Conservation (phyloP, 306 rosid genomes). For the Ceratonia siliqua region DNA sequence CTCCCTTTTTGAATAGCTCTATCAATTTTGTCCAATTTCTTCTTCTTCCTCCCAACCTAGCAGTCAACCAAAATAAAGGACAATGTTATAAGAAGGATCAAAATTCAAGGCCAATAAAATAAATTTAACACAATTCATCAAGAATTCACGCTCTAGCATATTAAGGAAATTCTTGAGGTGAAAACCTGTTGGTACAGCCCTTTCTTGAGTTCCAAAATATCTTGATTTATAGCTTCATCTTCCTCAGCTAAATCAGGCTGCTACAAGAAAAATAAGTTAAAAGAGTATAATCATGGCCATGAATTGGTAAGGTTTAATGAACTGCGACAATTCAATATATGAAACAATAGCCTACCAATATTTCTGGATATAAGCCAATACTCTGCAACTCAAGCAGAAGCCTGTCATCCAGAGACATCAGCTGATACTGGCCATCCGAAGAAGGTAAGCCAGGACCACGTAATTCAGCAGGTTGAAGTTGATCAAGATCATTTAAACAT, state of each 20-base stretch:
- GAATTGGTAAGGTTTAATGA: slow-evolving; percentile 25
- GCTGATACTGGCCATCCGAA: slow-evolving; percentile 68
- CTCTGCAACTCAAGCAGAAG: slow-evolving; percentile 84
- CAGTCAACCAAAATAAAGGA: slow-evolving; percentile 36
- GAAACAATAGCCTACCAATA: slow-evolving; percentile 55
- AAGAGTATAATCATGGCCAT: slow-evolving; percentile 16
- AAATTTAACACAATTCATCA: background rate
- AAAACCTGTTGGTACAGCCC: slow-evolving; percentile 65
- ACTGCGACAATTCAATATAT: slow-evolving; percentile 15
- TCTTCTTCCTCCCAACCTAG: slow-evolving; percentile 68
- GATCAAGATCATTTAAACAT: slow-evolving; percentile 64
- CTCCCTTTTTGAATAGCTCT: slow-evolving; percentile 56
- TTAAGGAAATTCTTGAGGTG: background rate
- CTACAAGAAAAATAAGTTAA: slow-evolving; percentile 42
- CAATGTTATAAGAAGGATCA: slow-evolving; percentile 20
- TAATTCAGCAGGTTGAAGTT: slow-evolving; percentile 52
- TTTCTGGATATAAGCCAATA: slow-evolving; percentile 76
- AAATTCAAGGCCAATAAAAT: slow-evolving; percentile 19
- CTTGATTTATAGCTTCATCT: slow-evolving; percentile 67
- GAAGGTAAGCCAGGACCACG: slow-evolving; percentile 47
- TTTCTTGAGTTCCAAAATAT: slow-evolving; percentile 64
- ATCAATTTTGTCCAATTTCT: slow-evolving; percentile 56
- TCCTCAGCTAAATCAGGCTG: slow-evolving; percentile 80
- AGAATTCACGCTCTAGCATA: background rate
- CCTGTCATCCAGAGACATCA: slow-evolving; percentile 70